Evolutionary conservation across 257 asterid genomes (phyloP).

Genomic region (Euphrasia confusa): DNA sequence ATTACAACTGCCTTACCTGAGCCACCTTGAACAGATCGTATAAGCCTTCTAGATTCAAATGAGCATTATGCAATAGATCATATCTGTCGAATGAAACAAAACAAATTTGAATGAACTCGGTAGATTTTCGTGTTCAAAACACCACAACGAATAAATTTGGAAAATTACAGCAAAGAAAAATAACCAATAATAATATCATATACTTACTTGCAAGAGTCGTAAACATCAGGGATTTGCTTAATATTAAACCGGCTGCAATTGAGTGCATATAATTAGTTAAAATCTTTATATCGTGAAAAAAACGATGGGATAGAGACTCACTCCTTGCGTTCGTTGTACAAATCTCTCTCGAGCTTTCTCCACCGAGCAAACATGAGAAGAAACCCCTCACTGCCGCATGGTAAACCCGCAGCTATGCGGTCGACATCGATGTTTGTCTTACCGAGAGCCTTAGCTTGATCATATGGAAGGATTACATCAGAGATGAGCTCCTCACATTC

Average conservation of each 20-base stretch:
- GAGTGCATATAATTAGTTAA: constrained; percentile 21
- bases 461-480: constrained; percentile 83
- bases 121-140: neutral
- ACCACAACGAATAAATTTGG: neutral
- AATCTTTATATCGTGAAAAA: constrained; percentile 13
- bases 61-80: constrained; percentile 96
- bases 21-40: constrained; percentile 87
- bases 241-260: constrained; percentile 80
- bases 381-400: constrained; percentile 98
- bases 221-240: constrained; percentile 95
- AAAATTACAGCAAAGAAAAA: neutral
- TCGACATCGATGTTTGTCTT: constrained; percentile 92
- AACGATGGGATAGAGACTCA: constrained; percentile 30
- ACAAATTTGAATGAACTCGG: neutral
- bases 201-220: constrained; percentile 98
- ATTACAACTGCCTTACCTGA: constrained; percentile 52
- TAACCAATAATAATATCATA: neutral
- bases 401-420: constrained; percentile 96
- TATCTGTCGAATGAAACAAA: constrained; percentile 43
- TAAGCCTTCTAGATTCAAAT: constrained; percentile 69
- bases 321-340: constrained; percentile 92
- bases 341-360: constrained; percentile 89
- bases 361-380: constrained; percentile 99
- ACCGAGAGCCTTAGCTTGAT: constrained; percentile 99
- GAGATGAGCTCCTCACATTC: constrained; percentile 84